phyloP scores from a whole-genome alignment of 1,139 yeast species.

The Scheffersomyces parashehatae region DNA sequence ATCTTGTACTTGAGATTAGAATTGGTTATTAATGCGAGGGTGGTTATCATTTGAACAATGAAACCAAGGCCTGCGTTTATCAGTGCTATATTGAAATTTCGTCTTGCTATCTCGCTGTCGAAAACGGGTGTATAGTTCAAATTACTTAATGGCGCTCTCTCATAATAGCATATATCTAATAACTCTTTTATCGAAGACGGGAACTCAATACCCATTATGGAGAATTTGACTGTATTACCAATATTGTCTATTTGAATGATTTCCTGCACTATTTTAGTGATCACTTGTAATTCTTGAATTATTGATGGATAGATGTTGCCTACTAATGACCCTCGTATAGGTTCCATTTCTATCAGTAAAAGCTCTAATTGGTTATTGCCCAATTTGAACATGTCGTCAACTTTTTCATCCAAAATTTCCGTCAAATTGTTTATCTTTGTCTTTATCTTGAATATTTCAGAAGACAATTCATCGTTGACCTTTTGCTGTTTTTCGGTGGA shows the following conservation, averaged over 20 bases:
- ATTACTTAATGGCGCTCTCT: conserved; percentile 12
- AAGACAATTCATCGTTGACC: conserved; percentile 25
- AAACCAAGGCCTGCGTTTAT: conserved; percentile 37
- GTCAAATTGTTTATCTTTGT: conserved; percentile 24
- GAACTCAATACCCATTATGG: conserved; percentile 38
- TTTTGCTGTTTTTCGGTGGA: conserved; percentile 22
- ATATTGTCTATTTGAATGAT: conserved; percentile 30
- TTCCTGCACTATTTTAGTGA: conserved; percentile 22
- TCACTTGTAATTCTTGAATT: conserved; percentile 16
- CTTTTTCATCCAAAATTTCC: conserved; percentile 19
- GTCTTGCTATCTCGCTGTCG: conserved; percentile 7
- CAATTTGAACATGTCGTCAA: conserved; percentile 15
- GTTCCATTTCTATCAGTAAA: conserved; percentile 28
- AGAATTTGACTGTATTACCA: conserved; percentile 24
- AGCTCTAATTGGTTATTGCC: conserved; percentile 28
- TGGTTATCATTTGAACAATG: conserved; percentile 27
- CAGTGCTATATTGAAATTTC: conserved; percentile 16
- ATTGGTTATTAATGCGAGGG: conserved; percentile 27
- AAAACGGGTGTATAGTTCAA: conserved; percentile 8
- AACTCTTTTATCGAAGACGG: conserved; percentile 35
- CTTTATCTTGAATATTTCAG: conserved; percentile 27
- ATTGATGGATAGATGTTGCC: conserved; percentile 24
- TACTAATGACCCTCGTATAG: conserved; percentile 24
- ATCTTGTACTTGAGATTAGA: conserved; percentile 31
- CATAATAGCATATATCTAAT: conserved; percentile 32